Percentiles rank a stretch among this genome's conserved stretches.
phyloP scores from a whole-genome alignment of 306 rosid genomes.

The Crotalaria pallida region DNA sequence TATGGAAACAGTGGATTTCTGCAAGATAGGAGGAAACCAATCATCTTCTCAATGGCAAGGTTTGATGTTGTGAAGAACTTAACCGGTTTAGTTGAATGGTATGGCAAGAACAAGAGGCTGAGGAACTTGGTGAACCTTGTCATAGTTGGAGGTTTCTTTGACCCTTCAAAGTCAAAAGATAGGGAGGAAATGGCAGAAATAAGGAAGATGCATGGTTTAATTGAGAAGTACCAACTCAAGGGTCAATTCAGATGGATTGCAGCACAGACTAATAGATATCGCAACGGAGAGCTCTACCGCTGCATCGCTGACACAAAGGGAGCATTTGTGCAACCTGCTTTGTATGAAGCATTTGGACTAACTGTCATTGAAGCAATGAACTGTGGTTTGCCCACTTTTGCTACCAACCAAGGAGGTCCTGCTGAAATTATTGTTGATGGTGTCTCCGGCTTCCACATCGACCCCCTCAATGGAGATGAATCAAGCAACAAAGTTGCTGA shows the following conservation, averaged over 20 bases:
- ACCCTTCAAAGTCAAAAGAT: constrained; percentile 86
- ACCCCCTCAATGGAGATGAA: constrained; percentile 68
- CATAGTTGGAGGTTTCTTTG: constrained; percentile 88
- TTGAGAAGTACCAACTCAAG: constrained; percentile 61
- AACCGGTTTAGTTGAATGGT: constrained; percentile 75
- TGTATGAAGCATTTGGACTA: constrained; percentile 92
- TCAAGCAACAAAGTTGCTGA: constrained; percentile 66
- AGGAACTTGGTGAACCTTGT: constrained; percentile 79
- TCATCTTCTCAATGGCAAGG: constrained; percentile 91
- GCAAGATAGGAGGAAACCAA: constrained; percentile 66
- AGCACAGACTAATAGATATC: constrained; percentile 68
- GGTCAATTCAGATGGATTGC: constrained; percentile 97
- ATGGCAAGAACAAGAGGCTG: constrained; percentile 64
- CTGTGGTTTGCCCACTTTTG: constrained; percentile 92
- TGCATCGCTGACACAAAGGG: constrained; percentile 80
- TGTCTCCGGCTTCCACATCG: constrained; percentile 82
- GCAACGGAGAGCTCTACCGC: constrained; percentile 85
- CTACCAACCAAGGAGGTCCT: constrained; percentile 96
- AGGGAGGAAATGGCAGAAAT: constrained; percentile 85
- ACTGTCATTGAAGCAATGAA: constrained; percentile 99
- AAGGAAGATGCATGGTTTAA: constrained; percentile 61
- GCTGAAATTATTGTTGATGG: constrained; percentile 89
- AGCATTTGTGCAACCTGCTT: constrained; percentile 91
- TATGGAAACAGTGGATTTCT: constrained; percentile 60
- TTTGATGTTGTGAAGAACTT: constrained; percentile 86